Evolutionary conservation across 305 asterid genomes (phyloP), one percentile per base, ranked within the genome.

Genomic region (Nicotiana rustica): DNA sequence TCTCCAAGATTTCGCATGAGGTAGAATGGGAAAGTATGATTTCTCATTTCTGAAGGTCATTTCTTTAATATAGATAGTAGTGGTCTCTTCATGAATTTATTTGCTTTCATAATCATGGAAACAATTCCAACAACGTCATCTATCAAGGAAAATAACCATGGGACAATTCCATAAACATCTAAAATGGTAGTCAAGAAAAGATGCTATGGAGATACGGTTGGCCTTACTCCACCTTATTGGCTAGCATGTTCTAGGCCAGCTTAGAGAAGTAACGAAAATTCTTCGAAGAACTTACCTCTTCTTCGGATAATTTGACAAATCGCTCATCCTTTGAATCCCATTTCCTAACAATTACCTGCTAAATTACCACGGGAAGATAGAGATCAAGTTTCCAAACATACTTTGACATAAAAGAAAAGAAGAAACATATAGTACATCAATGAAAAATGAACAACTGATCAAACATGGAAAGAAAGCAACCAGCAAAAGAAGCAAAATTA

Each of bases 301-400:
- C 98, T 76, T 92, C 98, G 3, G 91, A 77, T 83, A 92, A 71
- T 85, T 89, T 93, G 87, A 91, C 83, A 76, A 96, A 84, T 67
- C 89, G 86, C 88, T 94, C 99, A 82, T 92, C 96, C 57, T 86
- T 85, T 70, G 83, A 81, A 84, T 93, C 94, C 99, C 99, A 96
- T 88, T 86, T 94, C 84, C 93, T 90, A 80, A 92, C 91, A 80
- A 94, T 84, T 84, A 92, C 97, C 99, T 96, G 90, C 80, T 29
- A 21, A 75, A 75, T 67, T 81, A 82, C 61, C 82, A 56, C 78
- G 36, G 35, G 31, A 77, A 33, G 78, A 56, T 31, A 67, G 13
- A 44, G 81, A 35, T 81, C 17, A 55, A 6, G 59, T 33, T 67
- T 5, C 49, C 41, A 64, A 52, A 75, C 25, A 52, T 29, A 75